These are phyloP conservation scores for Trichomonascaceae sp. DNA, from an alignment of 1,139 yeast genomes.

Conservation along the genomic window DNA sequence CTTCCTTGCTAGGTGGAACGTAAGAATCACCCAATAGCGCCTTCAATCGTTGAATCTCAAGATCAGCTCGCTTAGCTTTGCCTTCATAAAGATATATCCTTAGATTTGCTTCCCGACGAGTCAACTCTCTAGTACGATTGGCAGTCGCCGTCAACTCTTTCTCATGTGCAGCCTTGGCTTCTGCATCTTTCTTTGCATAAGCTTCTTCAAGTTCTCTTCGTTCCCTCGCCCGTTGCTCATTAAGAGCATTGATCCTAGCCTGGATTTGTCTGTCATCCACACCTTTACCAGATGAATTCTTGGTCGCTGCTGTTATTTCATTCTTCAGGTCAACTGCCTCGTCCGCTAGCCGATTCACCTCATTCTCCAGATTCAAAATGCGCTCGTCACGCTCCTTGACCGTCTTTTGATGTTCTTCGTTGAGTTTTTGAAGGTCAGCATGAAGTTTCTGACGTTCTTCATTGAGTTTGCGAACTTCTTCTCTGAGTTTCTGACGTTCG, in stretches of 20 bases:
- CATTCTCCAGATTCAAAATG: constrained; percentile 24
- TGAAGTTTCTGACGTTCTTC: neutral
- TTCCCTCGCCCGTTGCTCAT: neutral
- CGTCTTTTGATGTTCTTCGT: constrained; percentile 14
- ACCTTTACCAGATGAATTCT: constrained; percentile 1
- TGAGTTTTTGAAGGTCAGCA: constrained; percentile 8
- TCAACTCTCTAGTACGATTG: constrained; percentile 18
- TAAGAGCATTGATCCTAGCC: constrained; percentile 1
- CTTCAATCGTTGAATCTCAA: constrained; percentile 28
- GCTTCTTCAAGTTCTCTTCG: neutral
- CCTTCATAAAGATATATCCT: constrained; percentile 31
- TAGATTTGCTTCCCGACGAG: constrained; percentile 28
- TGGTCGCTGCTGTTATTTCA: constrained; percentile 9
- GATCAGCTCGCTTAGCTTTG: constrained; percentile 33
- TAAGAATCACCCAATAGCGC: neutral
- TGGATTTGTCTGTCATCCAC: neutral
- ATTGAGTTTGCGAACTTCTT: neutral
- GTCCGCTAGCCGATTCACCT: constrained; percentile 22
- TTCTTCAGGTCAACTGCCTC: constrained; percentile 20
- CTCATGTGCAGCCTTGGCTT: constrained; percentile 13
- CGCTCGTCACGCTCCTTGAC: constrained; percentile 21
- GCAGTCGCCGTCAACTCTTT: constrained; percentile 12
- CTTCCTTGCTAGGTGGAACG: neutral
- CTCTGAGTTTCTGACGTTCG: neutral
- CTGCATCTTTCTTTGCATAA: neutral